Evolutionary conservation across 1,139 yeast genomes (phyloP), one percentile per base, ranked within the genome.

Genomic region (Candida dubliniensis): DNA sequence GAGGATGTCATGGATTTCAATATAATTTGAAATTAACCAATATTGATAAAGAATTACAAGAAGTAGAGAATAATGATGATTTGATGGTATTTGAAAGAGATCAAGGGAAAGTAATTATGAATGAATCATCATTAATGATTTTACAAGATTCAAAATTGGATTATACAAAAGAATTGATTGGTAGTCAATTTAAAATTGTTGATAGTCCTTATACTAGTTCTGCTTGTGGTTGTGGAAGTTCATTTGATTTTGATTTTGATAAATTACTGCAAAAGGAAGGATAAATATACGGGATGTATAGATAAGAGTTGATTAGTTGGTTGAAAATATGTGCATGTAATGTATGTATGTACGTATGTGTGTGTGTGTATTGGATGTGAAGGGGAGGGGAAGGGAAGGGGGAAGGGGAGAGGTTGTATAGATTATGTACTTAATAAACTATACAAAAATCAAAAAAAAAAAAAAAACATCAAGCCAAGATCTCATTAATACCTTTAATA

Each of bases 1-100:
- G 99, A 6, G 99, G 99, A 2, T 95, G 99, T 63, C 99, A 93
- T 63, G 99, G 99, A 26, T 95, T 89, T 65, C 99, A 93, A 63
- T 93, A 93, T 59, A 79, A 85, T 51, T 71, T 93, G 56, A 77
- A 81, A 47, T 71, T 91, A 41, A 75, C 84, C 5, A 76, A 77
- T 43, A 63, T 76, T 36, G 59, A 66, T 8, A 72, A 76, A 38
- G 76, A 67, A 37, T 66, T 76, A 18, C 23, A 18, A 13, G 75
- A 65, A 36, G 67, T 74, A 10, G 66, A 71, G n/a, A 57, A 61
- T 12, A 53, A 58, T 25, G 56, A 50, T 8, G 66, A 65, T 7
- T 65, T 77, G 42, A 64, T 77, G 12, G 76, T 88, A 3, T 89
- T 89, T 58, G 83, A 77, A 51, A 74, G 91, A 49, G 77, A 74